Evolutionary conservation across 2,329 filamentous ascomycete species (phyloP), one percentile per base, ranked within the genome.

Genomic region (Septoria petroselini): DNA sequence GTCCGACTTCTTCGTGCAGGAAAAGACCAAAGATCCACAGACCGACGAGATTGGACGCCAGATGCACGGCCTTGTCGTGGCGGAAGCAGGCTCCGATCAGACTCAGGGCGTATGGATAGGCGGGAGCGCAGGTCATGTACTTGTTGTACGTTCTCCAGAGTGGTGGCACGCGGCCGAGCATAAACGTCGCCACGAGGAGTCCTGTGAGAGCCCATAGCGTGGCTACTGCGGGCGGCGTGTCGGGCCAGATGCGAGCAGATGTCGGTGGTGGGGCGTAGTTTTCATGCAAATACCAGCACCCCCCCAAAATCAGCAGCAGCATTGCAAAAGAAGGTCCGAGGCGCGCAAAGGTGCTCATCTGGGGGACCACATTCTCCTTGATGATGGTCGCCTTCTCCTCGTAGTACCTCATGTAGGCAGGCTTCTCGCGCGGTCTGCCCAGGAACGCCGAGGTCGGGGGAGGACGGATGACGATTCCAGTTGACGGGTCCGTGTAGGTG

Each of bases 1-100:
- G 76, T 8, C 84, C 85, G 19, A 88, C 71, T 58, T 88, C 83
- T 54, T 88, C 82, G 68, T 88, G 84, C 27, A 88, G 72, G 1
- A 77, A 73, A 7, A 78, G 77, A 18, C 86, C 88, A 14, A 89
- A 73, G 61, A 87, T 72, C 73, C 76, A 84, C 3, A 91, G 72
- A 33, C 78, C 71, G 7, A 76, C 59, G 78, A 87, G 82, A 69
- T 91, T 91, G 34, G 75, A 64, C 18, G 74, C 52, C 30, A 87
- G 65, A 66, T 93, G 88, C 39, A 68, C 62, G 14, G 82, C 57
- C 2, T 68, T 70, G 46, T 85, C 79, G 70, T 93, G 88, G 15
- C 83, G 86, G 71, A 90, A 87, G 41, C 80, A 71, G 58, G 81
- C 80, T 27, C 81, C 80, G 21, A 91, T 62, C 54, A 87, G 67